Base-by-base conservation (phyloP, 495 filamentous ascomycete genomes). In the Apodospora peruviana region DNA sequence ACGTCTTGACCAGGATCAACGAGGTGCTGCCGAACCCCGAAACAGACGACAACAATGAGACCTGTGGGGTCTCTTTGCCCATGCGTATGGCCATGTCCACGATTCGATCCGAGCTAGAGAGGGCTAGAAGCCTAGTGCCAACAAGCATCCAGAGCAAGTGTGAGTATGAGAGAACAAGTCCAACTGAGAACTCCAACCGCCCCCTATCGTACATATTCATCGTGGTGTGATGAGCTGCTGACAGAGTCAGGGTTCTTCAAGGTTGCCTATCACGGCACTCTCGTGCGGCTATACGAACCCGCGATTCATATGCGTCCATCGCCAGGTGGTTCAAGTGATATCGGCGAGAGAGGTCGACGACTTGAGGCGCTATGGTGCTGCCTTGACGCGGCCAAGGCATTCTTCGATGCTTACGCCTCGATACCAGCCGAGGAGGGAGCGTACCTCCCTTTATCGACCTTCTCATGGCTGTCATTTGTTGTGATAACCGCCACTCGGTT, bases 261-360 rank as follows among this genome's bases (percentile, higher is more conserved):
- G 1, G 27, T 50, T 2, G 37, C 22, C 17, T 58, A 56, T 22
- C 29, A 50, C 4, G 41, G 51, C 20, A 19, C 47, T 0, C 48
- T 63, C 7, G 42, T 51, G 12, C 45, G 53, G 32, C 49, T 63
- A 8, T 57, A 57, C 37, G 60, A 63, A 40, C 60, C 60, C 1
- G 57, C 32, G 9, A 51, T 60, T 12, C 43, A 54, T 34, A 56
- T 52, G 35, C 46, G 43, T 10, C 40, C 53, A 3, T 35, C 37
- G 3, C 14, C 40, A n/a, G n/a, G n/a, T 2, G 9, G 27, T 0
- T 34, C 39, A 9, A 25, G 25, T 20, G 14, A 39, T 5, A 23
- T 27, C 5, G 7, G 27, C 8, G 47, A 43, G 7, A 40, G 41
- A 1, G 17, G 32, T 7, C 45, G 47, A 12, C 48, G 50, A 19